Base-by-base conservation (phyloP, 345 rosid genomes). In the Erodium maritimum region DNA sequence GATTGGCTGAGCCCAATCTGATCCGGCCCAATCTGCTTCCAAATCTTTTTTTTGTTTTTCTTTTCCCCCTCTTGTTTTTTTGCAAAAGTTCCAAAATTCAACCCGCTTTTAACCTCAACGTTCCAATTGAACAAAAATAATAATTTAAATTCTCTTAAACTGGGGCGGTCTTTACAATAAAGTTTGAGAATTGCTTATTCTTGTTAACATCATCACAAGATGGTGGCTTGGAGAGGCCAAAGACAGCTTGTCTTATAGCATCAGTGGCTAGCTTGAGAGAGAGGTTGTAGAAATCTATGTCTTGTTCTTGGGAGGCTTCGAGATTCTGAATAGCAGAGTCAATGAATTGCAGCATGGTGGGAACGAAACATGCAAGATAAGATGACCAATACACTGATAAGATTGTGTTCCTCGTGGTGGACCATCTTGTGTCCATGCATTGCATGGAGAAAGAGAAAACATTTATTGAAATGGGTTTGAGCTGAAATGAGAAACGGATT, bases 301-400 rank as follows among this genome's bases (percentile, higher is more conserved):
- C 96, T 54, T 66, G 61, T 45, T 71, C 67, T 19, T 46, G 16
- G 4, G 63, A 67, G 5, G 79, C 67, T 2, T 69, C 67, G 50
- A 91, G 82, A 64, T 74, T 74, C 29, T 71, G 72, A 23, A 85
- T 80, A 16, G 95, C 87, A 42, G 78, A 72, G 42, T 78, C 87
- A 45, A 91, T 79, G 73, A 73, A 81, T 33, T 65, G 68, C 53
- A 84, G 93, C 90, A 88, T 84, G 54, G 84, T 81, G 18, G 98
- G 96, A 25, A 88, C 67, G 19, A 91, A 80, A 68, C 90, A 77
- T 0, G 87, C 79, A 5, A 91, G 72, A 69, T 91, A 81, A 17
- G 96, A 91, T 60, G 98, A 90, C 63, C 88, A 96, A 74, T 86
- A 88, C 21, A 91, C 82, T 50, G 93, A 91, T 29, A 86, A 22